Base-by-base conservation (phyloP, 2,329 filamentous ascomycete genomes). In the Colletotrichum sp. region DNA sequence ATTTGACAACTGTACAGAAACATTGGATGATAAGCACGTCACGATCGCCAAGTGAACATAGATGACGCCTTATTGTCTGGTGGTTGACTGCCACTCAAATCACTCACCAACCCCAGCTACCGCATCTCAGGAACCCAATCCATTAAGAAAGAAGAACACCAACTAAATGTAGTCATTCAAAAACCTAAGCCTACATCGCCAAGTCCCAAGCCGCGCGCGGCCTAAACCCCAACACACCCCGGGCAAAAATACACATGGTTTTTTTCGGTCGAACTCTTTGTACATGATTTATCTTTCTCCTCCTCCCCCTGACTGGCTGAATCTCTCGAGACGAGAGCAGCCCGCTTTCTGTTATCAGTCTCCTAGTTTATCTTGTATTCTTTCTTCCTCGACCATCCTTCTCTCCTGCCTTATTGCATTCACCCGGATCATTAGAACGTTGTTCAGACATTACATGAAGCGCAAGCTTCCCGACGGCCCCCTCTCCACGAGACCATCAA, bases 401-500 rank as follows among this genome's bases (percentile, higher is more conserved):
- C 71, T 62, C 32, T n/a, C 13, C 24, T 18, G 18, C 18, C 30
- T 62, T 34, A 18, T 32, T 32, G 16, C 18, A 10, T 34, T n/a
- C 16, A 22, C 22, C 65, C 39, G 13, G 13, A 36, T 44, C 70
- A 26, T 39, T 64, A 48, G 18, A 60, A 36, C 26, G 32, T 39
- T 39, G 32, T 68, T 59, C 57, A 75, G 59, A 74, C 70, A 71
- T 85, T 81, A 89, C 80, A 85, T 83, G 81, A 89, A 90, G 66
- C 88, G 85, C 75, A 90, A 79, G 77, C 84, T 87, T 59, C 84
- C 84, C 15, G 84, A 82, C 6, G 86, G 84, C n/a, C 84, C 83
- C 55, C 86, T 82, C 80, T 88, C 86, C 24, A 86, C 82, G 66
- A 90, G 77, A 8, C 84, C 85, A 6, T 87, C 85, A 13, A 89